These are phyloP conservation scores for Phoenix roebelenii DNA, from an alignment of 176 grass and related monocot species.

Conservation along the genomic window DNA sequence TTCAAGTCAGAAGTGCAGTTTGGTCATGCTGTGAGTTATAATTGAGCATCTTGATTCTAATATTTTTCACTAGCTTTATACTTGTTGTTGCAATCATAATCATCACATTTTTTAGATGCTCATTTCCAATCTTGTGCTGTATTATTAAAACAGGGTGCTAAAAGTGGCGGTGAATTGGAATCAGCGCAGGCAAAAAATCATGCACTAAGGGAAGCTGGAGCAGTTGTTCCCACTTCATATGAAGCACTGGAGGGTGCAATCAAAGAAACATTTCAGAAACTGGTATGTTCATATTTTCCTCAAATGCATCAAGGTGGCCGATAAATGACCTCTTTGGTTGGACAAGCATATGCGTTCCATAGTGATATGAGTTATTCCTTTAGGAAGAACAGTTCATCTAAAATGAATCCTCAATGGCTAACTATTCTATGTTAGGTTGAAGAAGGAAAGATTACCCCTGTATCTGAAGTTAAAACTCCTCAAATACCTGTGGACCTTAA, in stretches of 20 bases:
- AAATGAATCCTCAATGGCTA: no score
- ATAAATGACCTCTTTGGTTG: not conserved
- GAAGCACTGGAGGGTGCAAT: slow-evolving; percentile 85
- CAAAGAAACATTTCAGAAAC: slow-evolving; percentile 82
- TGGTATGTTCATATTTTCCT: slow-evolving; percentile 38
- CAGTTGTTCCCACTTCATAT: slow-evolving; percentile 93
- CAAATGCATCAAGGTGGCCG: no score
- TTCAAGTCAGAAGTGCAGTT: slow-evolving; percentile 99
- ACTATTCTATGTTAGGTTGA: slow-evolving; percentile 42
- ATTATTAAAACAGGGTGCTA: slow-evolving; percentile 57
- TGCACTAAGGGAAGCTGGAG: slow-evolving; percentile 82
- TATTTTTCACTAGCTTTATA: no score
- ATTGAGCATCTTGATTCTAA: not conserved
- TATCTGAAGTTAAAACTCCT: slow-evolving; percentile 79
- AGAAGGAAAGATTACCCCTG: slow-evolving; percentile 78
- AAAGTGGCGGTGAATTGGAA: slow-evolving; percentile 96
- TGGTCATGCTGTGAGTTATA: slow-evolving; percentile 85
- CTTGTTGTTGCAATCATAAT: no score
- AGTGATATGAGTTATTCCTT: no score
- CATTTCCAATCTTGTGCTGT: no score
- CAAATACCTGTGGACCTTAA: slow-evolving; percentile 92
- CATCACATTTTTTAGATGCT: no score
- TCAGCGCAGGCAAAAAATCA: slow-evolving; percentile 94
- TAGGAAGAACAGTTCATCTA: no score
- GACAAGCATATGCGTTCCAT: not conserved